Percentiles rank a stretch among this genome's conserved stretches.
Conservation (phyloP, 2,329 filamentous ascomycete genomes). For the Fonsecaea multimorphosa region DNA sequence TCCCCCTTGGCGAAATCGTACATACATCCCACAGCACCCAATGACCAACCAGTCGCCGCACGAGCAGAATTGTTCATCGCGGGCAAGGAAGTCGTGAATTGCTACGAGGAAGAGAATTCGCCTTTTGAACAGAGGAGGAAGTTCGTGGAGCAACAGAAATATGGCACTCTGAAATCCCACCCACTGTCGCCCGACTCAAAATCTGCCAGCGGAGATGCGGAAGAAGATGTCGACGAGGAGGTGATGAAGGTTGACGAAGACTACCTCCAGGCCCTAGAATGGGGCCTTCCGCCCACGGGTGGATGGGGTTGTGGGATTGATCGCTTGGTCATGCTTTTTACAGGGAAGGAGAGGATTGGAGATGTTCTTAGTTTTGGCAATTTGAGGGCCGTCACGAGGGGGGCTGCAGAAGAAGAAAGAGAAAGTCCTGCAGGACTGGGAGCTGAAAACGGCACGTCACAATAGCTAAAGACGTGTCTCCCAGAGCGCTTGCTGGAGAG, state of each 20-base stretch:
- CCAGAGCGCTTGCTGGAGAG: background rate
- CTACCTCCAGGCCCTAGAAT: constrained; percentile 83
- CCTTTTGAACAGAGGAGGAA: constrained; percentile 85
- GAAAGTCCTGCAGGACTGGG: too few relatives aligned
- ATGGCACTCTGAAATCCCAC: constrained; percentile 24
- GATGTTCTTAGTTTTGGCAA: constrained; percentile 91
- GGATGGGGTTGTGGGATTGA: constrained; percentile 97
- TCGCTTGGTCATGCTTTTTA: constrained; percentile 87
- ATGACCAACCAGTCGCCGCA: constrained; percentile 75
- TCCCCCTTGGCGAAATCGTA: constrained; percentile 91
- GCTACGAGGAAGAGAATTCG: constrained; percentile 98
- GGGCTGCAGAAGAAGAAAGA: constrained; percentile 20
- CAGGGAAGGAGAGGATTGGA: constrained; percentile 76
- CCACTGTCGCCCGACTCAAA: background rate
- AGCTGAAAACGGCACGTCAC: background rate
- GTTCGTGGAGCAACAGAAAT: constrained; percentile 67
- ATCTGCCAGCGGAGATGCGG: constrained; percentile 49
- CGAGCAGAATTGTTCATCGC: constrained; percentile 84
- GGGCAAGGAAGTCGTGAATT: constrained; percentile 86
- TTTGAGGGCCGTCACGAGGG: constrained; percentile 61
- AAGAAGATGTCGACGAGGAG: constrained; percentile 54
- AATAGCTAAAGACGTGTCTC: background rate
- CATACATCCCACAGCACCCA: constrained; percentile 62
- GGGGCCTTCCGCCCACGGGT: constrained; percentile 91
- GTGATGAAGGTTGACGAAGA: constrained; percentile 71